Base-by-base conservation (phyloP, 2,329 filamentous ascomycete species). In the Paraconiothyrium brasiliense region DNA sequence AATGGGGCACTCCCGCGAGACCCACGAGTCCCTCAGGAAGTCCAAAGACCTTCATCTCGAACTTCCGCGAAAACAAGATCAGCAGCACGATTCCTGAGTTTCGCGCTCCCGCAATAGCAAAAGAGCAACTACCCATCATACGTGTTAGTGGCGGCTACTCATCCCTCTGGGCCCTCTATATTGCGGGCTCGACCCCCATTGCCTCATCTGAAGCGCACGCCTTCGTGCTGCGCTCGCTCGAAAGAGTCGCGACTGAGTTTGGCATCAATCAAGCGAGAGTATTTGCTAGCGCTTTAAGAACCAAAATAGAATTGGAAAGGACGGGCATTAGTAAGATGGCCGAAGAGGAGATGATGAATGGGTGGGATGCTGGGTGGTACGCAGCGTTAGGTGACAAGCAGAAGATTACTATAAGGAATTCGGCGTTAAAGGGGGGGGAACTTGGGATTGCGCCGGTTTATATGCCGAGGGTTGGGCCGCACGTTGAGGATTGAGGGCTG, bases 231-330 rank as follows among this genome's bases (percentile, higher is more conserved):
- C 57, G 49, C 2, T 69, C 89, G 10, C 80, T 92, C 60, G 87
- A 89, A 77, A 84, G 89, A 73, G 90, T 92, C 69, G 87, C 87
- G 65, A 86, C 47, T 4, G 73, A 76, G 32, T 77, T 77, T 55
- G 76, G 76, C 0, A 71, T 78, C 49, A 73, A 71, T 10, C 75
- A 78, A 44, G 74, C 73, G 1, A 68, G 62, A n/a, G 67, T 78
- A 4, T 61, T 78, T 30, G 67, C 66, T 0, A 62, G 63, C 11
- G 68, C 72, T 1, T 46, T 78, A 55, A 46, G 52, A 37, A 20
- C 65, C 20, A 76, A 72, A 65, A 64, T 66, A 0, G 30, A 62
- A 4, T n/a, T 68, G 11, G 67, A 68, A 16, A 54, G 22, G 48
- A 46, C 49, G 39, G 65, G 57, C 8, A 44, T 37, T n/a, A 32